Conservation (phyloP, 2,329 filamentous ascomycete species). For the Clonostachys solani region DNA sequence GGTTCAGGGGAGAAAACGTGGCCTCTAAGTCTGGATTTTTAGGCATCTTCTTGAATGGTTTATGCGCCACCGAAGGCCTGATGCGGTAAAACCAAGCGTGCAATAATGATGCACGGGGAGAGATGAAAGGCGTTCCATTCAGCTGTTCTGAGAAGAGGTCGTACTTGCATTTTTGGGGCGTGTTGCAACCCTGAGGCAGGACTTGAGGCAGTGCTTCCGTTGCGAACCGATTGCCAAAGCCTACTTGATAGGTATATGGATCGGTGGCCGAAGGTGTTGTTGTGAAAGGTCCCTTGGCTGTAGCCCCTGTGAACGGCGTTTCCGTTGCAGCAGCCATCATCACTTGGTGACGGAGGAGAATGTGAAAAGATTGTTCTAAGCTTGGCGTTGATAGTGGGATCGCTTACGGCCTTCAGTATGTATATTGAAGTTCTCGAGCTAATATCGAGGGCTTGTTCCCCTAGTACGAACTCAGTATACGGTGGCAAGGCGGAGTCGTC, state of each 20-base stretch:
- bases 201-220: conserved; percentile 40
- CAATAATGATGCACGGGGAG: conserved; percentile 17
- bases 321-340: not conserved
- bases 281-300: conserved; percentile 10
- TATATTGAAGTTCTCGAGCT: too few relatives aligned
- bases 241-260: conserved; percentile 50
- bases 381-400: too few relatives aligned
- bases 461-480: too few relatives aligned
- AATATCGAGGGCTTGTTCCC: too few relatives aligned
- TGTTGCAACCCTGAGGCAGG: conserved; percentile 37
- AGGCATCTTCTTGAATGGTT: not conserved
- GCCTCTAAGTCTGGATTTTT: conserved; percentile 25
- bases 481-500: too few relatives aligned
- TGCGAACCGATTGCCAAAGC: conserved; percentile 47
- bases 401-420: too few relatives aligned
- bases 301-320: conserved; percentile 5
- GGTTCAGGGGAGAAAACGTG: conserved; percentile 37
- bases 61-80: conserved; percentile 23
- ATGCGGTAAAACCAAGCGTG: conserved; percentile 28
- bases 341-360: too few relatives aligned
- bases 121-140: conserved; percentile 31
- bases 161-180: conserved; percentile 34
- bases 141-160: conserved; percentile 42
- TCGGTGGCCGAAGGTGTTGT: conserved; percentile 16
- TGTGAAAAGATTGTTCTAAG: too few relatives aligned